Percentiles rank a stretch among this genome's conserved stretches.
phyloP scores from a whole-genome alignment of 257 asterid genomes.

The Thymus mandschuricus region DNA sequence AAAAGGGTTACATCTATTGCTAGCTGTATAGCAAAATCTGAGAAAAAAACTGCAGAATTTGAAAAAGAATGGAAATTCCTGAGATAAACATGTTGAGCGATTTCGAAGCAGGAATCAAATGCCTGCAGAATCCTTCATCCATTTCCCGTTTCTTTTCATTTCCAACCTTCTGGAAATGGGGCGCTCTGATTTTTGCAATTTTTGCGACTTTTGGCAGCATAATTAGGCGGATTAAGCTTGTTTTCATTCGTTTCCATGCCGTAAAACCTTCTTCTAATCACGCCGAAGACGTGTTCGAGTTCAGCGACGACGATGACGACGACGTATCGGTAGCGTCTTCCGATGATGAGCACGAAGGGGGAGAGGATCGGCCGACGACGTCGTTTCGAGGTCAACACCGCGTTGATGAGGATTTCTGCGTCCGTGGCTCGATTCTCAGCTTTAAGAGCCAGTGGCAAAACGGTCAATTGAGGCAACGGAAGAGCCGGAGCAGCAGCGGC shows the following conservation, averaged over 20 bases:
- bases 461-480: constrained; percentile 43
- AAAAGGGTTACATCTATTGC: constrained; percentile 12
- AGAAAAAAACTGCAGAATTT: background rate
- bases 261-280: constrained; percentile 51
- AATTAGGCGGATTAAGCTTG: constrained; percentile 53
- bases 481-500: constrained; percentile 32
- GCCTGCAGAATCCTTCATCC: constrained; percentile 66
- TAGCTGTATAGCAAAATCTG: constrained; percentile 22
- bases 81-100: constrained; percentile 64
- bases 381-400: constrained; percentile 31
- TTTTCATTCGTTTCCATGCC: constrained; percentile 50
- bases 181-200: constrained; percentile 74
- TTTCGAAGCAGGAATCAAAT: constrained; percentile 75
- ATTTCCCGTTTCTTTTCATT: constrained; percentile 48
- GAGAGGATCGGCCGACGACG: constrained; percentile 41
- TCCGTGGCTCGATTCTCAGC: constrained; percentile 47
- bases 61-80: constrained; percentile 58
- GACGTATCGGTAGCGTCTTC: constrained; percentile 45
- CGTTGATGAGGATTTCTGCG: constrained; percentile 48
- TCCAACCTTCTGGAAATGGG: constrained; percentile 82
- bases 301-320: constrained; percentile 57
- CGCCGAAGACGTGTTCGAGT: constrained; percentile 48
- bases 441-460: constrained; percentile 32
- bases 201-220: constrained; percentile 69
- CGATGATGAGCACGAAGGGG: constrained; percentile 44